These are phyloP conservation scores for Apocynum venetum DNA, from an alignment of 257 asterid species.

Conservation along the genomic window DNA sequence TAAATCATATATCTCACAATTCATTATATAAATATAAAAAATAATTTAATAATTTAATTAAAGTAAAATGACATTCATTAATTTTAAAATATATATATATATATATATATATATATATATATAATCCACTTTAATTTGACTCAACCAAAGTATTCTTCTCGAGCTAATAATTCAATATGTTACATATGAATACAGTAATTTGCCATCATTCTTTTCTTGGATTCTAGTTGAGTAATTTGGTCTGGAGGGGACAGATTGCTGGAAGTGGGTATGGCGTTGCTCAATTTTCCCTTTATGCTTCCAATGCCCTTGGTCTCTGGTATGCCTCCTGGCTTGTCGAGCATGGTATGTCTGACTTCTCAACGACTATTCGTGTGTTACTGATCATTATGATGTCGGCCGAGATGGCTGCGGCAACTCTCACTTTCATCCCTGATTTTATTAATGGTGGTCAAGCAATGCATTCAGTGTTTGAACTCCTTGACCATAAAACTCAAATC, in stretches of 20 bases:
- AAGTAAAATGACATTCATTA: too few species aligned
- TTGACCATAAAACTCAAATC: conserved; percentile 71
- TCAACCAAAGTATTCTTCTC: too few species aligned
- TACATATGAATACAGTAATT: too few species aligned
- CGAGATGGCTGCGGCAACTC: conserved; percentile 69
- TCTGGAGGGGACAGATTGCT: conserved; percentile 94
- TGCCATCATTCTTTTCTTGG: too few species aligned
- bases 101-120: too few species aligned
- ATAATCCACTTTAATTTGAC: too few species aligned
- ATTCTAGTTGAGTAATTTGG: too few species aligned
- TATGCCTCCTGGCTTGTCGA: conserved; percentile 90
- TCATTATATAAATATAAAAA: too few species aligned
- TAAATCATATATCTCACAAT: too few species aligned
- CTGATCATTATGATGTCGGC: conserved; percentile 95
- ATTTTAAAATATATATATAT: too few species aligned
- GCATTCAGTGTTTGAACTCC: conserved; percentile 80
- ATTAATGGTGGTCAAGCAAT: conserved; percentile 88
- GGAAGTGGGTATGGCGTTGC: conserved; percentile 86
- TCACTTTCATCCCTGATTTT: conserved; percentile 83
- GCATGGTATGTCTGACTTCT: conserved; percentile 88
- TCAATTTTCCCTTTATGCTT: conserved; percentile 74
- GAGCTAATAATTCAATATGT: too few species aligned
- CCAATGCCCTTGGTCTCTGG: conserved; percentile 92
- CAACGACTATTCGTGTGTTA: conserved; percentile 84
- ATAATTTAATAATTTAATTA: too few species aligned